phyloP scores from a whole-genome alignment of 805 yeast species.

The Teunomyces stri region DNA sequence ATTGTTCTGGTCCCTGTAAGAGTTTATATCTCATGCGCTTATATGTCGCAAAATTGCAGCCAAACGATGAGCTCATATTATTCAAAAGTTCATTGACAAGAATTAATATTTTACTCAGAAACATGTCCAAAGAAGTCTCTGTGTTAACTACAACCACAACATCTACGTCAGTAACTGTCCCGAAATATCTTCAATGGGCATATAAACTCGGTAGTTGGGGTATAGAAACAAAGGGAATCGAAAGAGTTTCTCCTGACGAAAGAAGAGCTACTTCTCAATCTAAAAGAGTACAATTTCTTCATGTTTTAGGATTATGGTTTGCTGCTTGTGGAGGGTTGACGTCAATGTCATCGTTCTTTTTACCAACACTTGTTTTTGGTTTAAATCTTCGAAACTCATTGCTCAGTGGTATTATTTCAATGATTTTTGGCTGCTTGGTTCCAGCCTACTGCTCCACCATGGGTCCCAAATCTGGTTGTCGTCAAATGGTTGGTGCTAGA shows the following conservation, averaged over 20 bases:
- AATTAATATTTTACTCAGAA: background rate
- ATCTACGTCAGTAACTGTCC: background rate
- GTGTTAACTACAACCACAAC: background rate
- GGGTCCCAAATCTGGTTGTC: constrained; percentile 39
- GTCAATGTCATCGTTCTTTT: constrained; percentile 36
- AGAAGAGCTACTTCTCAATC: constrained; percentile 13
- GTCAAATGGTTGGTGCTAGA: constrained; percentile 38
- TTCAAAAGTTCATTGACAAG: too few species aligned
- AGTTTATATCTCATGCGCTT: constrained; percentile 1
- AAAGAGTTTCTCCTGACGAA: constrained; percentile 29
- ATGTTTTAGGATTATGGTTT: constrained; percentile 36
- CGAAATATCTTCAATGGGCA: constrained; percentile 7
- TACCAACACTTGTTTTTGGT: constrained; percentile 29
- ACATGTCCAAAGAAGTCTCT: background rate
- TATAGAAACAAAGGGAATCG: constrained; percentile 35
- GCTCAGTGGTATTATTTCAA: constrained; percentile 28
- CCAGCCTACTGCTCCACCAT: constrained; percentile 38
- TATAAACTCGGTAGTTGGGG: constrained; percentile 26
- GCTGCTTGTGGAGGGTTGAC: constrained; percentile 41
- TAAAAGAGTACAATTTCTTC: constrained; percentile 18
- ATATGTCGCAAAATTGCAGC: constrained; percentile 2
- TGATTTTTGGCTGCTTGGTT: constrained; percentile 32
- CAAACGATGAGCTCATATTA: background rate
- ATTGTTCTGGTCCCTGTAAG: background rate
- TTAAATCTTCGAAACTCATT: constrained; percentile 26